A percentile compares a stretch with the other conserved stretches of the same genome.
Conservation (phyloP, 179 eudicot species). For the Sideroxylon spinosum region DNA sequence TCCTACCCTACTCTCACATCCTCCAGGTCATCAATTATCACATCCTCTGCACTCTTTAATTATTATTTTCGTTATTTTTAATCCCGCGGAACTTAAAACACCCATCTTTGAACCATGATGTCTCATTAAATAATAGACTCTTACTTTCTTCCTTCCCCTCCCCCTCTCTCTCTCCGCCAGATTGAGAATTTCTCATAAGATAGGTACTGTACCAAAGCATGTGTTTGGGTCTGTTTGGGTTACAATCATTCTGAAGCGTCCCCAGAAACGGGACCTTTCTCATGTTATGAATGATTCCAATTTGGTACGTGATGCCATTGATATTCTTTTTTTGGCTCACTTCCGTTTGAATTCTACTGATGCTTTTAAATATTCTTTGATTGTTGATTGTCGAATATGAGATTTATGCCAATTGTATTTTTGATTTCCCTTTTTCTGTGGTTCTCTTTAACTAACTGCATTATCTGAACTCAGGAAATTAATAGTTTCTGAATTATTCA, state of each 20-base stretch:
- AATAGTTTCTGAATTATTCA: not conserved
- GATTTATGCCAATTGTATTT: conserved; percentile 8
- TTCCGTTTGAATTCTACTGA: not conserved
- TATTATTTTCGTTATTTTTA: not conserved
- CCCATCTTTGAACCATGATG: not conserved
- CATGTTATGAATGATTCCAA: conserved; percentile 12
- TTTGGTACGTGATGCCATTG: conserved; percentile 18
- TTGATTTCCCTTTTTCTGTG: not conserved
- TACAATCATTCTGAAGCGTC: conserved; percentile 21
- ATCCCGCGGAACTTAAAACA: not conserved
- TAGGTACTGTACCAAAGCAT: conserved; percentile 7
- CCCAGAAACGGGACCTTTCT: conserved; percentile 7
- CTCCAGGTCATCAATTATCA: conserved; percentile 12
- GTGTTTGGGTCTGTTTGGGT: conserved; percentile 24
- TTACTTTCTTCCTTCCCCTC: not conserved
- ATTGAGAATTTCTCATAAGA: conserved; percentile 18
- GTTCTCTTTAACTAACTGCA: not conserved
- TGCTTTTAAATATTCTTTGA: not conserved
- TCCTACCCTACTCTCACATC: conserved; percentile 5
- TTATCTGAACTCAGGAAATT: not conserved
- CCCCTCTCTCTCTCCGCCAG: not conserved
- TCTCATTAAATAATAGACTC: not conserved
- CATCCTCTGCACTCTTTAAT: not conserved
- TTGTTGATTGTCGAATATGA: conserved; percentile 8
- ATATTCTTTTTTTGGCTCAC: not conserved